Base-by-base conservation (phyloP, 73 alveolate genomes). In the Paramecium bursaria region DNA sequence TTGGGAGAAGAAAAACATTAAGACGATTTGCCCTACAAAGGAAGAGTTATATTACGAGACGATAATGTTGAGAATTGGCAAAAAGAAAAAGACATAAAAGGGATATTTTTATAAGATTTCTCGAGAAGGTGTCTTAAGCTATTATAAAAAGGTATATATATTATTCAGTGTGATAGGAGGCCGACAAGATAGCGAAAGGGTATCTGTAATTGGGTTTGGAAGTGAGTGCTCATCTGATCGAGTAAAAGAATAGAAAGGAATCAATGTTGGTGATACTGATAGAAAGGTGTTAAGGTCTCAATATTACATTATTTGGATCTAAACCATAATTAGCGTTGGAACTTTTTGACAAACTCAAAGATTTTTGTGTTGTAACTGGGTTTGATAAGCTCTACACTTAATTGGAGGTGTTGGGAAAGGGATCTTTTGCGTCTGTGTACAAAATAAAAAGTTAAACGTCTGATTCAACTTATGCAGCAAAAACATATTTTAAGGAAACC, bases 371-470 rank as follows among this genome's bases (percentile, higher is more conserved):
- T 13, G 82, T 67, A 1, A 30, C 60, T 14, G 82, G 82, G 21
- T 39, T 67, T 35, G 82, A 67, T 39, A 67, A 67, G 35, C 23
- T 67, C n/a, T 79, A 79, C 51, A 79, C 33, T 23, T 42, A 79
- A 29, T 25, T 79, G 61, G 89, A 79, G 42, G 44, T 55, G 13
- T 46, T 79, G 11, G 89, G 89, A 10, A 53, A 61, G 14, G 89
- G 89, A 13, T 79, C 89, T 5, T 79, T 79, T 79, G 89, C 89
- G 42, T 53, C 85, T 23, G 89, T 79, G 30, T 53, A 35, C 47
- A 79, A 42, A 6, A 46, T 52, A 7, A 67, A 67, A 23, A 67
- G 44, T 14, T 3, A 21, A 15, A 15, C 5, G 4, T 39, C 33
- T 33, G 82, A 67, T 3, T 42, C 19, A 42, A 35, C 22, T 42